Percentiles rank a stretch among this genome's conserved stretches.
Conservation (phyloP, 805 yeast species). For the Nakazawaea wickerhamii region DNA sequence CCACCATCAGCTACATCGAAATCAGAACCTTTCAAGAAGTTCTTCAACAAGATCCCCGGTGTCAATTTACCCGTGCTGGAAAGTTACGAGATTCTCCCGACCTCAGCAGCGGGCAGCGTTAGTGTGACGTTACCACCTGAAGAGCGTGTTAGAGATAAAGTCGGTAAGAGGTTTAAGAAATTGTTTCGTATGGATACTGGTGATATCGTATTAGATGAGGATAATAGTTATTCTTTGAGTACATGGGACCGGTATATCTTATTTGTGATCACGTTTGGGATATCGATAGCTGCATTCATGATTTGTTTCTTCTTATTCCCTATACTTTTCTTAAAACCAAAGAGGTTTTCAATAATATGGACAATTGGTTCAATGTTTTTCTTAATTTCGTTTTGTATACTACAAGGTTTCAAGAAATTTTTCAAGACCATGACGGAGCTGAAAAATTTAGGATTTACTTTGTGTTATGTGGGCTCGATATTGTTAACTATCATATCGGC, state of each 20-base stretch:
- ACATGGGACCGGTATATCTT: conserved; percentile 54
- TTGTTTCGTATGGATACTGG: conserved; percentile 12
- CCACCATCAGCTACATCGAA: conserved; percentile 8
- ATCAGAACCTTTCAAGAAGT: conserved; percentile 14
- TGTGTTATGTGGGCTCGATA: conserved; percentile 69
- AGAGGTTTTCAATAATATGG: conserved; percentile 43
- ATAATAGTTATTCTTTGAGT: conserved; percentile 36
- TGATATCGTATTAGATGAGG: conserved; percentile 30
- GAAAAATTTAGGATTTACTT: conserved; percentile 70
- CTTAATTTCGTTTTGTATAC: conserved; percentile 45
- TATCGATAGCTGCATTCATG: conserved; percentile 60
- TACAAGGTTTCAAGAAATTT: conserved; percentile 84
- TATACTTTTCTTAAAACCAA: conserved; percentile 34
- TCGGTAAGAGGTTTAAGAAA: conserved; percentile 13
- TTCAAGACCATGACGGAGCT: conserved; percentile 57
- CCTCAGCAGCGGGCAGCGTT: conserved; percentile 8
- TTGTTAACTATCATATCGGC: conserved; percentile 66
- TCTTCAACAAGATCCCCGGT: conserved; percentile 19
- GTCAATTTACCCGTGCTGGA: conserved; percentile 17
- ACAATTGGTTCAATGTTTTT: conserved; percentile 41
- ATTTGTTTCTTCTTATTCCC: conserved; percentile 40
- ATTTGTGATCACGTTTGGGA: conserved; percentile 67
- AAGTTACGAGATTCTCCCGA: conserved; percentile 11
- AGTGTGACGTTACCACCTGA: conserved; percentile 13
- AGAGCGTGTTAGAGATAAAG: conserved; percentile 11